Percentiles rank a stretch among this genome's conserved stretches.
These are phyloP conservation scores for Torulaspora maleeae DNA, from an alignment of 805 yeast species.

Conservation along the genomic window DNA sequence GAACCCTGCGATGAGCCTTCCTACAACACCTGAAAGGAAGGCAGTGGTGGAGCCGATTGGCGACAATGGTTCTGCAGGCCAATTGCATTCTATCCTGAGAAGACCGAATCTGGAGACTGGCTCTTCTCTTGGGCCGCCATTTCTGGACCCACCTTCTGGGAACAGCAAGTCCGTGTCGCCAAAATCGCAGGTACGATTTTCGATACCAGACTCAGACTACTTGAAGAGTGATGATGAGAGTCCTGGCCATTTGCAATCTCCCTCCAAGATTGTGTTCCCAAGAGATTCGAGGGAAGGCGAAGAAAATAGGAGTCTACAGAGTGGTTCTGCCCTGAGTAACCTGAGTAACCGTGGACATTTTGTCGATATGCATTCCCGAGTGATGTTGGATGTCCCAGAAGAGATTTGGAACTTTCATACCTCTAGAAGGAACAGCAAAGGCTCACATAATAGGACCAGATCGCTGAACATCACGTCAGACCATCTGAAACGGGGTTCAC, in stretches of 20 bases:
- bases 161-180: slow-evolving; percentile 7
- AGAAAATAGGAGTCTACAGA: neutral
- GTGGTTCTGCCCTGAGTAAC: slow-evolving; percentile 1
- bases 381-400: slow-evolving; percentile 32
- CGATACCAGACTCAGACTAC: slow-evolving; percentile 23
- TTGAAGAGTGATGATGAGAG: neutral
- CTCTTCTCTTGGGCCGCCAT: neutral
- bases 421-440: slow-evolving; percentile 4
- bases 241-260: slow-evolving; percentile 15
- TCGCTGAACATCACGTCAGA: neutral
- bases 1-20: slow-evolving; percentile 6
- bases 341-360: slow-evolving; percentile 18
- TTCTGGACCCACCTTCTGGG: neutral
- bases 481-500: neutral
- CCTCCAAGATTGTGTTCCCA: slow-evolving; percentile 32
- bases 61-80: slow-evolving; percentile 1
- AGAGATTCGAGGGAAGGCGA: slow-evolving; percentile 8
- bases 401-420: slow-evolving; percentile 31
- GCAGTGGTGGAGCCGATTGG: neutral
- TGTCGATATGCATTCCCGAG: slow-evolving; percentile 27
- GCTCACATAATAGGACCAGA: slow-evolving; percentile 4
- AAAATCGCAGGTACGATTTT: slow-evolving; percentile 32
- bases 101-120: neutral
- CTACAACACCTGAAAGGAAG: slow-evolving; percentile 8
- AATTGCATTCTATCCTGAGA: slow-evolving; percentile 8